Percentiles rank a stretch among this genome's conserved stretches.
Conservation (phyloP, 306 rosid genomes). For the Corylus heterophylla region DNA sequence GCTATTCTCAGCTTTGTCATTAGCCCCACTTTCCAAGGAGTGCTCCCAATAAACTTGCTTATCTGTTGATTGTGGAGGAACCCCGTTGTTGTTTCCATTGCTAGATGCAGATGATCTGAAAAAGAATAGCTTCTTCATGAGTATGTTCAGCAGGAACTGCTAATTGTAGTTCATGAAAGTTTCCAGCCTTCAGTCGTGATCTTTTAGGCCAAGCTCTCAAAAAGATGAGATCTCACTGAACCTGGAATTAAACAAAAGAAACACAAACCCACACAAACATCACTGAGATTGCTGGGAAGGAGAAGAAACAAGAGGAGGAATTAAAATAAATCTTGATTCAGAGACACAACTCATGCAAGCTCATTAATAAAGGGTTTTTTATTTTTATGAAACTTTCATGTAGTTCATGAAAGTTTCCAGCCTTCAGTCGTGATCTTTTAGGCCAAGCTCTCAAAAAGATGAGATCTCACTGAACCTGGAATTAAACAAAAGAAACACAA, state of each 20-base stretch:
- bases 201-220: constrained; percentile 28
- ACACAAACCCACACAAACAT: constrained; percentile 15
- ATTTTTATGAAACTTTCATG: background rate
- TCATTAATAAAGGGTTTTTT: background rate
- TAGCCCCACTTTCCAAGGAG: constrained; percentile 45
- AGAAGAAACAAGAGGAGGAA: constrained; percentile 1
- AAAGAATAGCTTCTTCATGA: constrained; percentile 86
- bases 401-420: constrained; percentile 37
- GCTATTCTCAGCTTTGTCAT: constrained; percentile 40
- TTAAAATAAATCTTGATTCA: background rate
- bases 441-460: constrained; percentile 30
- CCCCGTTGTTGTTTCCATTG: constrained; percentile 47
- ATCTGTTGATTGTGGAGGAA: constrained; percentile 48
- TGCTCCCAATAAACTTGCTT: constrained; percentile 56
- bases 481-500: constrained; percentile 15
- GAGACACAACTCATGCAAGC: constrained; percentile 1
- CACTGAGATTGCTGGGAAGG: constrained; percentile 4
- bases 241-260: constrained; percentile 30
- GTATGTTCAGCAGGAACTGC: constrained; percentile 31
- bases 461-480: constrained; percentile 33
- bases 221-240: constrained; percentile 25
- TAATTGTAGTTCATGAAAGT: constrained; percentile 36
- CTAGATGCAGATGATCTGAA: constrained; percentile 72
- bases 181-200: constrained; percentile 17
- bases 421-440: constrained; percentile 16